phyloP scores from a whole-genome alignment of 306 rosid genomes.

The Citrullus mucosospermus region DNA sequence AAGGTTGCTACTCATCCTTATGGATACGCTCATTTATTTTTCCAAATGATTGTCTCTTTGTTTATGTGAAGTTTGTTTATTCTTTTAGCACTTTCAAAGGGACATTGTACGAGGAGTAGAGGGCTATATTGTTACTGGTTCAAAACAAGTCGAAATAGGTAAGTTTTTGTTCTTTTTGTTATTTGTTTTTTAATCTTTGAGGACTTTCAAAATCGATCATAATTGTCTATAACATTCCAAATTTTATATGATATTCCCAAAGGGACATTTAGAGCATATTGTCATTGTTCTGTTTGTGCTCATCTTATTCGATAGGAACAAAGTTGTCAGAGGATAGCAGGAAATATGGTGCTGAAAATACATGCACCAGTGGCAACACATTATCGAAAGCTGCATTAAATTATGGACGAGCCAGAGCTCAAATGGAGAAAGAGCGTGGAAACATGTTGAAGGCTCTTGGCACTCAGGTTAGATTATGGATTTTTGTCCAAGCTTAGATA shows the following conservation, averaged over 20 bases:
- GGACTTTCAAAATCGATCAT: neutral
- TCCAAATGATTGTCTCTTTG: neutral
- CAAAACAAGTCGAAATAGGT: constrained; percentile 97
- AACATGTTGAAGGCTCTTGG: constrained; percentile 82
- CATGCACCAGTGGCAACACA: constrained; percentile 87
- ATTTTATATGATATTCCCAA: no score
- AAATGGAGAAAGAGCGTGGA: constrained; percentile 95
- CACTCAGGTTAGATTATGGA: constrained; percentile 53
- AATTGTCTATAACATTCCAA: neutral
- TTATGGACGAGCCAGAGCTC: constrained; percentile 77
- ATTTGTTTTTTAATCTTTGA: neutral
- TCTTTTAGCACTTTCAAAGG: constrained; percentile 85
- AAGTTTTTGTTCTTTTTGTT: neutral
- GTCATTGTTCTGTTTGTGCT: constrained; percentile 10
- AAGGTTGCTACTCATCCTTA: constrained; percentile 47
- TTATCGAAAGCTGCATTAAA: constrained; percentile 68
- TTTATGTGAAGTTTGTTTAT: constrained; percentile 6
- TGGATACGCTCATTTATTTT: constrained; percentile 11
- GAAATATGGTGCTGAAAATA: constrained; percentile 87
- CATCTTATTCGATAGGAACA: constrained; percentile 52
- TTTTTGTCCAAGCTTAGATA: neutral
- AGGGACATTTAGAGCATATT: no score
- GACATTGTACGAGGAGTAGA: constrained; percentile 96
- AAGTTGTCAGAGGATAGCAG: constrained; percentile 95
- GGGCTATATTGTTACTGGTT: constrained; percentile 90